phyloP scores from a whole-genome alignment of 345 rosid species.

The Rhodamnia rubescens region DNA sequence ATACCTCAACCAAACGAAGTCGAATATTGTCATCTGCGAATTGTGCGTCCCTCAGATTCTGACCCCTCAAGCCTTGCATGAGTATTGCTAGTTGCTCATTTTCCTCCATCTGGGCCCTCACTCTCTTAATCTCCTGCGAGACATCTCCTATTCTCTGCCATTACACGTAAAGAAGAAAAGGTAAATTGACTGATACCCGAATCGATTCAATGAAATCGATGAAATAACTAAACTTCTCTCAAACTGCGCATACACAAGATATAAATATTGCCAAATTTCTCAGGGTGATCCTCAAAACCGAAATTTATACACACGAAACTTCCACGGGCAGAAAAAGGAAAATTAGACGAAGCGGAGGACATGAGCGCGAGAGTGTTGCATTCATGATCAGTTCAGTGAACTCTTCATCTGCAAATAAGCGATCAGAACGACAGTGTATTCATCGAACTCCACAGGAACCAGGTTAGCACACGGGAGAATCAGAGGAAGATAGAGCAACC shows the following conservation, averaged over 20 bases:
- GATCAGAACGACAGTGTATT: not conserved
- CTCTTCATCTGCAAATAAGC: not conserved
- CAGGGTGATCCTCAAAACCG: not conserved
- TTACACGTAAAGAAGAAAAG: not conserved
- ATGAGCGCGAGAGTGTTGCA: not conserved
- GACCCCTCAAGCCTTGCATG: slow-evolving; percentile 93
- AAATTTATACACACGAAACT: not conserved
- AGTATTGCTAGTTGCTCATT: slow-evolving; percentile 70
- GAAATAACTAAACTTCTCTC: not conserved
- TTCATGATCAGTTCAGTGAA: not conserved
- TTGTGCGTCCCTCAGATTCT: slow-evolving; percentile 65
- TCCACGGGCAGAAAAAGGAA: not conserved
- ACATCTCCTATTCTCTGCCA: slow-evolving; percentile 74
- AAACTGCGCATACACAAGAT: not conserved
- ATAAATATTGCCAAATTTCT: not conserved
- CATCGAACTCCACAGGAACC: not conserved
- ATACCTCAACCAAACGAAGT: slow-evolving; percentile 87
- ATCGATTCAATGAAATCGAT: not conserved
- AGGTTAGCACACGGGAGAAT: not conserved
- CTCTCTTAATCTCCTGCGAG: slow-evolving; percentile 80
- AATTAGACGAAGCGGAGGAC: not conserved
- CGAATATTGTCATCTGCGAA: slow-evolving; percentile 68
- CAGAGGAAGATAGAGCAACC: not conserved
- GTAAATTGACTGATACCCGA: not conserved
- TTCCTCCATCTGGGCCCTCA: slow-evolving; percentile 93